A percentile compares a stretch with the other conserved stretches of the same genome.
Evolutionary conservation across 148 eudicot genomes (phyloP).

Genomic region (Chenopodium suecicum): DNA sequence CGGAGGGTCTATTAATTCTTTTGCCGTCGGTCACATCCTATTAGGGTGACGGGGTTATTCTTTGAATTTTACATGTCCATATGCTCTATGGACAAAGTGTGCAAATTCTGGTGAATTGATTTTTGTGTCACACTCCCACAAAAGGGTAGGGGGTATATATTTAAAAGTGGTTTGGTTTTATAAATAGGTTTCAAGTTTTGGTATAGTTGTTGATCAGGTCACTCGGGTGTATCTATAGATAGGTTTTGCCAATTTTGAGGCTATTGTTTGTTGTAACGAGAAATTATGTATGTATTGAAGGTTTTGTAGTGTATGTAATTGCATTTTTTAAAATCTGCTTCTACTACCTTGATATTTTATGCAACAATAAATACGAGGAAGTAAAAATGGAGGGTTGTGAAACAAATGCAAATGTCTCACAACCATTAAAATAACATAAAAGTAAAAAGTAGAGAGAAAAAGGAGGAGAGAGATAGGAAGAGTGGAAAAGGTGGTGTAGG

Average conservation of each 20-base stretch:
- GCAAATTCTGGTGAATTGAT: conserved; percentile 18
- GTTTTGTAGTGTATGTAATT: conserved; percentile 24
- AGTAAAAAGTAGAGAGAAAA: too few species aligned
- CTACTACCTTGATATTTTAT: background rate
- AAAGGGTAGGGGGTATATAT: conserved; percentile 24
- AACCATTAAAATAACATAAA: too few species aligned
- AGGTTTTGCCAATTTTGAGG: conserved; percentile 22
- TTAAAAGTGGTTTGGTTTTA: conserved; percentile 24
- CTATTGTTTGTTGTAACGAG: conserved; percentile 30
- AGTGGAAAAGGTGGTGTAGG: too few species aligned
- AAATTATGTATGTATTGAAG: conserved; percentile 23
- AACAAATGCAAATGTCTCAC: too few species aligned
- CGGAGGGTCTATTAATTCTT: conserved; percentile 32
- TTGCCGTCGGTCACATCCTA: conserved; percentile 21
- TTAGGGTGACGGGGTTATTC: conserved; percentile 30
- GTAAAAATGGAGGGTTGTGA: too few species aligned
- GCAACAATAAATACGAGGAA: background rate
- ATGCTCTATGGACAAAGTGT: conserved; percentile 29
- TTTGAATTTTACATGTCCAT: conserved; percentile 33
- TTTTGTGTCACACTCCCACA: conserved; percentile 19
- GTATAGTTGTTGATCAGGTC: conserved; percentile 2
- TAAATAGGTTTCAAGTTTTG: conserved; percentile 15
- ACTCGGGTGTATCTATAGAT: conserved; percentile 28
- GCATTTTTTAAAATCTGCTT: background rate
- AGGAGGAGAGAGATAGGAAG: too few species aligned